Evolutionary conservation across 1,284 basidiomycete species (phyloP).

Genomic region (Ceratorhiza oryzae-sativae): DNA sequence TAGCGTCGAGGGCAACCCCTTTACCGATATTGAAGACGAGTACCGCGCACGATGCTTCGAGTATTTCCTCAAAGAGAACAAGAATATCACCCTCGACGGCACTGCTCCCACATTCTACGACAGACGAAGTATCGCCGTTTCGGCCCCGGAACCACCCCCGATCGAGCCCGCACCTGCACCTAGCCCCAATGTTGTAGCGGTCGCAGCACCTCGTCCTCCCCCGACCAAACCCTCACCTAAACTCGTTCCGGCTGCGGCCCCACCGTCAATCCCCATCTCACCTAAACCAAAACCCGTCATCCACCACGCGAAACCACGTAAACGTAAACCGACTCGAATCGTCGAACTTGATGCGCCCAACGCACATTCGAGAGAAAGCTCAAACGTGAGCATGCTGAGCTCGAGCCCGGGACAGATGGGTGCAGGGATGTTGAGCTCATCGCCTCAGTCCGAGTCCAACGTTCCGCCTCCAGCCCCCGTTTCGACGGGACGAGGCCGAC

Average conservation of each 20-base stretch:
- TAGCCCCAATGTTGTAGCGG: constrained; percentile 64
- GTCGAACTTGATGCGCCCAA: constrained; percentile 44
- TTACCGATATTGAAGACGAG: constrained; percentile 72
- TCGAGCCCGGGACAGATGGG: constrained; percentile 54
- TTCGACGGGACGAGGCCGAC: not conserved
- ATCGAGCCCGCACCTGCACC: constrained; percentile 50
- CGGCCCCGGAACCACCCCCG: constrained; percentile 40
- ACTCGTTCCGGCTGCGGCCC: constrained; percentile 24
- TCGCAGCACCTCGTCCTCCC: constrained; percentile 49
- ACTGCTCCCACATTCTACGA: constrained; percentile 78
- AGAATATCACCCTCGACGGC: constrained; percentile 76
- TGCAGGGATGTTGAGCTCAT: constrained; percentile 48
- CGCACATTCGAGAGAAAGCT: constrained; percentile 1
- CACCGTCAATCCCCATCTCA: constrained; percentile 5
- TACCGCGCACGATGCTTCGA: constrained; percentile 82
- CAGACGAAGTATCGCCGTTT: constrained; percentile 58
- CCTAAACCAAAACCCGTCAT: constrained; percentile 24
- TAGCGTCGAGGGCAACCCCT: constrained; percentile 82
- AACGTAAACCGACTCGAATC: constrained; percentile 45
- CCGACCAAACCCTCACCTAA: constrained; percentile 25
- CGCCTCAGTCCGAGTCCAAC: not conserved
- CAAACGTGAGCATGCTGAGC: constrained; percentile 43
- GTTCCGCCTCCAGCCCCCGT: not conserved
- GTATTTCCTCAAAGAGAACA: constrained; percentile 82
- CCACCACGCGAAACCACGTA: constrained; percentile 27